Evolutionary conservation across 1,284 basidiomycete species (phyloP).

Genomic region (Salmacisia buchloeana): DNA sequence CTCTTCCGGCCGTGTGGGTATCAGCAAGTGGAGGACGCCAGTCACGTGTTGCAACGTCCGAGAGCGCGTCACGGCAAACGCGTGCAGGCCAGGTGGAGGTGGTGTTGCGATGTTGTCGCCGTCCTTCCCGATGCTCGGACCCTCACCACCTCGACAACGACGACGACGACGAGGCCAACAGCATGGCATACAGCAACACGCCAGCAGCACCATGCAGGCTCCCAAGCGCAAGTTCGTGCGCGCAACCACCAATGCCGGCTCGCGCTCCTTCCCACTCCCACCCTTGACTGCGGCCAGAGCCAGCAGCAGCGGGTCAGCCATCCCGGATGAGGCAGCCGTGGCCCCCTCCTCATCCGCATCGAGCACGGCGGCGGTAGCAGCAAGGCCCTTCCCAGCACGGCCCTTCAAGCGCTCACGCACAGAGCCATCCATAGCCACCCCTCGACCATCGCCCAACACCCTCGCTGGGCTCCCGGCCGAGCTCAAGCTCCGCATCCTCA

Average conservation of each 20-base stretch:
- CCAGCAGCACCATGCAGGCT: background rate
- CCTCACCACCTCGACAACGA: too few species aligned
- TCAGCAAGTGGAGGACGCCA: too few species aligned
- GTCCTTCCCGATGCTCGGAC: too few species aligned
- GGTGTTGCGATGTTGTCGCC: too few species aligned
- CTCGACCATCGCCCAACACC: too few species aligned
- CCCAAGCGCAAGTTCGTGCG: background rate
- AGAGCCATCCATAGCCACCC: background rate
- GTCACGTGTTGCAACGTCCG: too few species aligned
- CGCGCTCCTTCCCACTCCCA: background rate
- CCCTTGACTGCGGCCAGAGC: too few species aligned
- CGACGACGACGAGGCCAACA: too few species aligned
- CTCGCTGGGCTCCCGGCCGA: slow-evolving; percentile 37
- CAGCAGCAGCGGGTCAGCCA: background rate
- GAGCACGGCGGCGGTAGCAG: background rate
- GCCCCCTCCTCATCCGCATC: background rate
- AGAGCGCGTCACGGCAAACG: too few species aligned
- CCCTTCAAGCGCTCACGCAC: background rate
- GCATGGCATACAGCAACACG: too few species aligned
- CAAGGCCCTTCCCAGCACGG: background rate
- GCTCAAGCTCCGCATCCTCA: slow-evolving; percentile 30
- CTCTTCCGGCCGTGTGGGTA: too few species aligned
- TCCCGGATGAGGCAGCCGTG: background rate
- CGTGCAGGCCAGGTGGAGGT: too few species aligned
- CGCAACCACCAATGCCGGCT: background rate